Conservation (phyloP, 1,284 basidiomycete genomes). For the Gymnopus androsaceus region DNA sequence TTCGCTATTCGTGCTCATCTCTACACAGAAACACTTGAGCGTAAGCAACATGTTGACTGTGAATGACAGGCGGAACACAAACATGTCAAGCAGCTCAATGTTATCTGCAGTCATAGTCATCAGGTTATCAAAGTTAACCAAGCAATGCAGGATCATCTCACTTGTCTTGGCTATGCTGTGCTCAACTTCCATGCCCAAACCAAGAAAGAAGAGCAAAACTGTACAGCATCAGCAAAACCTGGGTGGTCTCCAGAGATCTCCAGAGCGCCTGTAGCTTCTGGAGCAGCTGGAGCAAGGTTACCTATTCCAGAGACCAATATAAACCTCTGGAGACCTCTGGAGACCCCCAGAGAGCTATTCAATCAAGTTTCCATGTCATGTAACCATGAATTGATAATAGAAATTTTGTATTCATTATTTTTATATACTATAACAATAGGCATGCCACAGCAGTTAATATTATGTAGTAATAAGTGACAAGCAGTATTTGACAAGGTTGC, state of each 20-base stretch:
- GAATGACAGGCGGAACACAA: conserved; percentile 95
- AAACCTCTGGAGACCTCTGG: no score
- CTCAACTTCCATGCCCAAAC: conserved; percentile 85
- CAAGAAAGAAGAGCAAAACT: conserved; percentile 98
- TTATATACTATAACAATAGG: no score
- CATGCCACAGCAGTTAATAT: no score
- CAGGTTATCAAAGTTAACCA: conserved; percentile 70
- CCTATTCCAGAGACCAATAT: conserved; percentile 99
- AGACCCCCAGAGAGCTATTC: no score
- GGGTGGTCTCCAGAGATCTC: conserved; percentile 96
- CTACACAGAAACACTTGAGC: conserved; percentile 91
- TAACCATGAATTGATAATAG: no score
- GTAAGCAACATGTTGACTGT: conserved; percentile 89
- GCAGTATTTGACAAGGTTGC: no score
- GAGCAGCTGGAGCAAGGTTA: conserved; percentile 99
- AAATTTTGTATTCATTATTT: no score
- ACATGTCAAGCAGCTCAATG: conserved; percentile 90
- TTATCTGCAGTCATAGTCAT: conserved; percentile 87
- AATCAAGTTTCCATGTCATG: no score
- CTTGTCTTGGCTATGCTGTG: conserved; percentile 85
- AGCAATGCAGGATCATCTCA: conserved; percentile 74
- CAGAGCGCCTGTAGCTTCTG: conserved; percentile 95
- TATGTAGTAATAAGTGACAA: no score
- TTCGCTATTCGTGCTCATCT: no score
- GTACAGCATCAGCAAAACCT: no score